These are phyloP conservation scores for Salinomyces thailandicus DNA, from an alignment of 2,329 filamentous ascomycete genomes.

Conservation along the genomic window DNA sequence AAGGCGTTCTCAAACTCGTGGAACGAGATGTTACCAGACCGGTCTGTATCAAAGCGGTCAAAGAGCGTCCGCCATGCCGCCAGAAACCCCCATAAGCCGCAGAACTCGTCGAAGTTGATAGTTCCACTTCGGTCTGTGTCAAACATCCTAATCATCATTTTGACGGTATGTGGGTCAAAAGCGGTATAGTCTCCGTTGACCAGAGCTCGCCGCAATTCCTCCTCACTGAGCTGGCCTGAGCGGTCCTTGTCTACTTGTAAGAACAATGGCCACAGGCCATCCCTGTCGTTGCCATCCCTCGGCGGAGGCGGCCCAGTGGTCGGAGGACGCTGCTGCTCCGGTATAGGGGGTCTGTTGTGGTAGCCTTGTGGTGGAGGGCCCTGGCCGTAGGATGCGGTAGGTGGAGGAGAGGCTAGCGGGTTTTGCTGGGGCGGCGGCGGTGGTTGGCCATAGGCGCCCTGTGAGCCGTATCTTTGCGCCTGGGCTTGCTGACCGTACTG, in stretches of 20 bases:
- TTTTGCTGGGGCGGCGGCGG: constrained; percentile 16
- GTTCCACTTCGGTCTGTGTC: constrained; percentile 80
- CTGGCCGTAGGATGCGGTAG: constrained; percentile 42
- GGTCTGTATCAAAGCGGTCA: constrained; percentile 42
- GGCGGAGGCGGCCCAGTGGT: constrained; percentile 40
- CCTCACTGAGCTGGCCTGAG: constrained; percentile 72
- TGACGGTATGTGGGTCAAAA: constrained; percentile 87
- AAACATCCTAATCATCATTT: constrained; percentile 99
- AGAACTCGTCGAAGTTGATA: constrained; percentile 93
- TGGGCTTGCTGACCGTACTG: constrained; percentile 20
- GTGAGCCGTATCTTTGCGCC: constrained; percentile 13
- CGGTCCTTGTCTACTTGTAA: constrained; percentile 80
- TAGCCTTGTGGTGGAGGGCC: constrained; percentile 49
- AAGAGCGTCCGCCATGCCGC: constrained; percentile 90
- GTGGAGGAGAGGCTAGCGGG: constrained; percentile 36
- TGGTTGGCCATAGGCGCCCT: constrained; percentile 4
- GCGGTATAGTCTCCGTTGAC: constrained; percentile 94
- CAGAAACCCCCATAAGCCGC: constrained; percentile 90
- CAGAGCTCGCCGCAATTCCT: constrained; percentile 76
- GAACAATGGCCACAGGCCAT: constrained; percentile 69
- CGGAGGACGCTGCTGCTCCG: constrained; percentile 34
- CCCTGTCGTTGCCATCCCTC: constrained; percentile 55
- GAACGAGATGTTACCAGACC: constrained; percentile 74
- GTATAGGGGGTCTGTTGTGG: constrained; percentile 51
- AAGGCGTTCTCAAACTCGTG: constrained; percentile 84